Base-by-base conservation (phyloP, 2,329 filamentous ascomycete species). In the Fusarium albosuccineum region DNA sequence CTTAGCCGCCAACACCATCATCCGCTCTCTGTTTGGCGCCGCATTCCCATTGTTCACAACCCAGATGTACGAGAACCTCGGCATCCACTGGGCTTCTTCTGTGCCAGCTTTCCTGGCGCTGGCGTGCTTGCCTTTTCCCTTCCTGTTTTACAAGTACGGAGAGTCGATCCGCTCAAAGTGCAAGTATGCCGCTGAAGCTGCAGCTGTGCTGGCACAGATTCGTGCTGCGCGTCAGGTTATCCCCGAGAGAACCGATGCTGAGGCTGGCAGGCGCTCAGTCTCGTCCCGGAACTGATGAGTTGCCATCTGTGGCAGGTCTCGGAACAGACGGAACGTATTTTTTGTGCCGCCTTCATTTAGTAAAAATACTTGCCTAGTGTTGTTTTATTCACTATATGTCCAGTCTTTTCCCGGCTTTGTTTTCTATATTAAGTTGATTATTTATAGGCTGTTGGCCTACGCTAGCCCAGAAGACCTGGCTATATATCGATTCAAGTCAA, bases 101-200 rank as follows among this genome's bases (percentile, higher is more conserved):
- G 57, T 70, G 4, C 49, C 67, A 4, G 67, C 61, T 3, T 69
- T 69, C 11, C 48, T 70, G 26, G 63, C 65, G 16, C 40, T 69
- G 7, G 22, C 68, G 9, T 51, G 67, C 27, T 57, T 63, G 22
- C 40, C 62, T 26, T 59, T 70, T 3, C 68, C 68, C 2, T 60
- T 70, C 48, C 17, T 70, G n/a, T 58, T 70, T 27, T 70, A 70
- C 54, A 66, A 61, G 30, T 70, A 70, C 4, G 68, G 68, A 5
- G 59, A 57, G 40, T 49, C 54, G 33, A 70, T 70, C 29, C 52
- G 68, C n/a, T 40, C 58, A 27, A 60, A 58, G 56, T 70, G 67
- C 33, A 70, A 67, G 27, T 70, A 70, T 62, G 64, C 67, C 39
- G 41, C 41, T n/a, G 41, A 44, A 44, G 41, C 41, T 22, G 41